Conservation (phyloP, 2,329 filamentous ascomycete species). For the Hypoxylon sp. region DNA sequence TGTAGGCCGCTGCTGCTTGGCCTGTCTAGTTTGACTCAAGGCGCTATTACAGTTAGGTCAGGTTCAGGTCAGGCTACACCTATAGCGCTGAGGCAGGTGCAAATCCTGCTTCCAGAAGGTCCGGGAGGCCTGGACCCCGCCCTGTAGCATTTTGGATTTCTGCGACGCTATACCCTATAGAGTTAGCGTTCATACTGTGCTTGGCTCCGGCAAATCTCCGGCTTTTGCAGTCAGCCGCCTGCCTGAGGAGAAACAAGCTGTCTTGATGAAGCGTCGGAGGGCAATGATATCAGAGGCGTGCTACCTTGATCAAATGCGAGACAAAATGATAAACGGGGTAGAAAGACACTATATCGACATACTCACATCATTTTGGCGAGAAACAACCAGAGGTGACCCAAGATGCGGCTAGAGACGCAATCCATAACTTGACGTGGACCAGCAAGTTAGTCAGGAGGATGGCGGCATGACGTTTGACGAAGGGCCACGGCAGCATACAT, state of each 20-base stretch:
- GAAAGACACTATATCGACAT: slow-evolving; percentile 3
- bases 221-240: slow-evolving; percentile 32
- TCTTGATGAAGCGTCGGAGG: slow-evolving; percentile 36
- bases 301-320: slow-evolving; percentile 10
- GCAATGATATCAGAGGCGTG: slow-evolving; percentile 29
- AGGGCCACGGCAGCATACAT: slow-evolving; percentile 37
- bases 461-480: slow-evolving; percentile 36
- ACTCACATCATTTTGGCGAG: slow-evolving; percentile 19
- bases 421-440: slow-evolving; percentile 16
- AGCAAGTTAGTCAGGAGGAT: slow-evolving; percentile 34
- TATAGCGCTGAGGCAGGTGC: slow-evolving; percentile 11
- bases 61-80: slow-evolving; percentile 15
- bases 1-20: slow-evolving; percentile 6
- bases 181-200: slow-evolving; percentile 5
- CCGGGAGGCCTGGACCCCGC: slow-evolving; percentile 32
- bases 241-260: slow-evolving; percentile 44
- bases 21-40: slow-evolving; percentile 18
- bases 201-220: slow-evolving; percentile 47
- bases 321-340: neutral
- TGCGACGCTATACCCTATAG: slow-evolving; percentile 39
- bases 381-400: neutral
- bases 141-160: slow-evolving; percentile 1
- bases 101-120: slow-evolving; percentile 23
- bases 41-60: slow-evolving; percentile 11
- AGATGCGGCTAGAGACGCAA: slow-evolving; percentile 13